A percentile compares a stretch with the other conserved stretches of the same genome.
Evolutionary conservation across 2,329 filamentous ascomycete species (phyloP).

Genomic region (Onygena corvina): DNA sequence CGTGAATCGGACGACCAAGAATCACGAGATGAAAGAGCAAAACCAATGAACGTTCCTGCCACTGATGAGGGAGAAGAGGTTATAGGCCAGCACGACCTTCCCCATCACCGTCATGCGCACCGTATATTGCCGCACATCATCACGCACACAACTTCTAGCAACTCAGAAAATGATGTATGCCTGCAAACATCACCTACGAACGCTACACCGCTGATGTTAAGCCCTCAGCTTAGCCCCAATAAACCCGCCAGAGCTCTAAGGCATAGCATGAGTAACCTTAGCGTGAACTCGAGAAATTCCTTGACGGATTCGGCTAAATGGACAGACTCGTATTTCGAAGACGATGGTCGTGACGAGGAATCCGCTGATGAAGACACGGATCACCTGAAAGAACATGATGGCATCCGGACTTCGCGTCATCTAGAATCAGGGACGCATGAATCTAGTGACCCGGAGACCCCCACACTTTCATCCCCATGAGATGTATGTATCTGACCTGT

Average conservation of each 20-base stretch:
- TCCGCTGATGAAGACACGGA: background rate
- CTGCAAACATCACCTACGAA: background rate
- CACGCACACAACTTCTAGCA: background rate
- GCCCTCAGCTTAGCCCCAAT: background rate
- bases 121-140: conserved; percentile 2
- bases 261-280: background rate
- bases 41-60: conserved; percentile 45
- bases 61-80: conserved; percentile 55
- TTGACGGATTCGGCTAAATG: conserved; percentile 14
- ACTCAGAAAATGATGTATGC: background rate
- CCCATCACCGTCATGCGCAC: no score
- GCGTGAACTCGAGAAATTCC: conserved; percentile 13
- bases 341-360: conserved; percentile 10
- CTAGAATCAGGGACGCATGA: background rate
- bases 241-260: background rate
- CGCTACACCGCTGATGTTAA: background rate
- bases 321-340: conserved; percentile 17
- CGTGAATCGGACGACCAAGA: conserved; percentile 57
- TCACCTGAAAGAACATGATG: background rate
- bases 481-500: background rate
- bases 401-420: background rate
- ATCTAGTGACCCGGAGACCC: background rate
- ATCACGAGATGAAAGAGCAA: conserved; percentile 55
- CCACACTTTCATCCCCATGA: background rate
- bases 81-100: conserved; percentile 37